Conservation (phyloP, 176 grass and related monocot genomes). For the Oryza glumipatula region DNA sequence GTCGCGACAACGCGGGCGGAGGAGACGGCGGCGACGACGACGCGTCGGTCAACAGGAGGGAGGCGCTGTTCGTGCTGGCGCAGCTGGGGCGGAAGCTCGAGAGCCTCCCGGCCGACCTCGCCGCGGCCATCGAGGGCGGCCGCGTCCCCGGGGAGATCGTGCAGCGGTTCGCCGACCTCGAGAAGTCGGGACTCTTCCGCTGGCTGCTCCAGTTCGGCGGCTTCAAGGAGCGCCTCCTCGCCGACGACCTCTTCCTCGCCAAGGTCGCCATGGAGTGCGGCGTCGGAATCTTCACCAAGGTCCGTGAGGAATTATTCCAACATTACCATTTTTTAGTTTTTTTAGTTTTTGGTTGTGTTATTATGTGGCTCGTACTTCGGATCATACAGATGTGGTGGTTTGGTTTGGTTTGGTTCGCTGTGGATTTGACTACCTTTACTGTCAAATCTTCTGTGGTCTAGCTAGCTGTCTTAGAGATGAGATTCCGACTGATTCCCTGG, state of each 20-base stretch:
- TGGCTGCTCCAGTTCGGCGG: conserved; percentile 94
- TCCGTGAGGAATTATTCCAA: neutral
- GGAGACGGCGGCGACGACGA: conserved; percentile 33
- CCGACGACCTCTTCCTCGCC: conserved; percentile 96
- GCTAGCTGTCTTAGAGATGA: neutral
- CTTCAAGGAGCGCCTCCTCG: conserved; percentile 95
- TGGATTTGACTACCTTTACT: conserved; percentile 17
- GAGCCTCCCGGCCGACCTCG: conserved; percentile 78
- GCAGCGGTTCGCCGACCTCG: conserved; percentile 67
- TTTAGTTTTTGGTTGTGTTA: neutral
- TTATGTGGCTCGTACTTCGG: conserved; percentile 30
- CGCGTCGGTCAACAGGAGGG: conserved; percentile 46
- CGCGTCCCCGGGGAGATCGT: conserved; percentile 73
- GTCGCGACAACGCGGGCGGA: neutral
- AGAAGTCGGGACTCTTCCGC: conserved; percentile 68
- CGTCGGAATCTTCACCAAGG: conserved; percentile 97
- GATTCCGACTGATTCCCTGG: conserved; percentile 15
- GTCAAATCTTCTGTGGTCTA: conserved; percentile 25
- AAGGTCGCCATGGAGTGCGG: conserved; percentile 96
- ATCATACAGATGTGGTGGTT: conserved; percentile 34
- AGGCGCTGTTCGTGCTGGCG: conserved; percentile 78
- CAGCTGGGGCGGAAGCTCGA: conserved; percentile 79
- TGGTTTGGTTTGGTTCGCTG: conserved; percentile 32
- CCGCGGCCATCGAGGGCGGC: conserved; percentile 71
- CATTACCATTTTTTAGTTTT: neutral